These are phyloP conservation scores for Hortiboletus flavorubellus DNA, from an alignment of 768 basidiomycete species.

Conservation along the genomic window DNA sequence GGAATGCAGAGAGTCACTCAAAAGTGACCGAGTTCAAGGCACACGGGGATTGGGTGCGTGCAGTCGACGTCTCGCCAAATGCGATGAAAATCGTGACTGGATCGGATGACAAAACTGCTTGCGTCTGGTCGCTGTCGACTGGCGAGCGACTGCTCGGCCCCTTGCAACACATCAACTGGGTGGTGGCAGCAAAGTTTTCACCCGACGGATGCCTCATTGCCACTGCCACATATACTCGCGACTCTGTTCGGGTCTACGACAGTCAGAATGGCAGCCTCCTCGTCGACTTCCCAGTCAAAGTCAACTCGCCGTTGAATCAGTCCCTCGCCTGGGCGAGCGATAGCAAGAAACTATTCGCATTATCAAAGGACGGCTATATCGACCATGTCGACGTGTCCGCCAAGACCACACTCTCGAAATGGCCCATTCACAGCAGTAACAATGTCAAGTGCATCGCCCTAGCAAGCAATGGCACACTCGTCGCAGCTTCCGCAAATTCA, in stretches of 20 bases:
- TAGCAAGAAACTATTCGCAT: no score
- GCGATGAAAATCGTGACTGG: not conserved
- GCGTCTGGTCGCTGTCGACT: not conserved
- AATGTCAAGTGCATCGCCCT: no score
- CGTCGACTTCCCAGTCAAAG: not conserved
- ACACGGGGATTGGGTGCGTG: not conserved
- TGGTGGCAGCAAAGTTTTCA: not conserved
- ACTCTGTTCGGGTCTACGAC: not conserved
- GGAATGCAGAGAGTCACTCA: no score
- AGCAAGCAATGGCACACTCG: no score
- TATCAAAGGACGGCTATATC: no score
- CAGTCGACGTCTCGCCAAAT: slow-evolving; percentile 3
- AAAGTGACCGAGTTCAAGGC: not conserved
- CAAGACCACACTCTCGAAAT: no score
- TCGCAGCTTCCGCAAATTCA: no score
- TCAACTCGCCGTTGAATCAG: no score
- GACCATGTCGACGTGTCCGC: no score
- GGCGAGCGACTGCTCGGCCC: not conserved
- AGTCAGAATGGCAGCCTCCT: not conserved
- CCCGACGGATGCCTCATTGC: not conserved
- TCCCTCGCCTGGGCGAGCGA: no score
- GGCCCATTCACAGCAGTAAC: no score
- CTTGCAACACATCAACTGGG: not conserved
- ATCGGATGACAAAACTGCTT: not conserved
- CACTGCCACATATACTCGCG: not conserved